phyloP scores from a whole-genome alignment of 129 eudicot genomes.

The Flaveria brownii region DNA sequence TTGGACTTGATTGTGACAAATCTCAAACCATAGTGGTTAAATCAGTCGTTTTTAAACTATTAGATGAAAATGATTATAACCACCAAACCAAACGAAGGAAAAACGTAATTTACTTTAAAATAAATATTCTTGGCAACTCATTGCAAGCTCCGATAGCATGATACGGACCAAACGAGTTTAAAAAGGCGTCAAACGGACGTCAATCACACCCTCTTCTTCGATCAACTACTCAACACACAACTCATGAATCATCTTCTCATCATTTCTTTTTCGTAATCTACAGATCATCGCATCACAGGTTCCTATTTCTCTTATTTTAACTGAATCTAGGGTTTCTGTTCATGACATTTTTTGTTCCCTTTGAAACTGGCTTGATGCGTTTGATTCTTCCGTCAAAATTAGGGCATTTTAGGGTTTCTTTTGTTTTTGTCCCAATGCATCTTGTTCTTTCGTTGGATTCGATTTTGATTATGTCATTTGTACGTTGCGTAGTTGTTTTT shows the following conservation, averaged over 20 bases:
- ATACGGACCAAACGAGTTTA: constrained; percentile 19
- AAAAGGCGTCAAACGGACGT: constrained; percentile 27
- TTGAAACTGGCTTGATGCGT: not conserved
- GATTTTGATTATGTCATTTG: constrained; percentile 4
- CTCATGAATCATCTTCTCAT: not conserved
- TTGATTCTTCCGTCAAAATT: not conserved
- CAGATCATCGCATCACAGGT: constrained; percentile 28
- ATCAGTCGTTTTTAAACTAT: too few species aligned
- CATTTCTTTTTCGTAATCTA: not conserved
- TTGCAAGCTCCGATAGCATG: not conserved
- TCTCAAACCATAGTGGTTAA: too few species aligned
- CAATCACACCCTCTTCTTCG: constrained; percentile 26
- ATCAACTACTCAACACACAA: constrained; percentile 27
- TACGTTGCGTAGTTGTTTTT: not conserved
- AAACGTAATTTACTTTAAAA: too few species aligned
- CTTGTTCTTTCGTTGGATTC: not conserved
- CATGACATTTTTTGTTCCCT: constrained; percentile 20
- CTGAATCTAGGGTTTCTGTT: constrained; percentile 29
- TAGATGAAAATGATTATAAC: too few species aligned
- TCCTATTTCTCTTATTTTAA: constrained; percentile 7
- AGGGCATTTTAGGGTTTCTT: not conserved
- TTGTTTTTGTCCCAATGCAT: constrained; percentile 7
- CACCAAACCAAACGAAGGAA: too few species aligned
- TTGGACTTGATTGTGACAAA: too few species aligned
- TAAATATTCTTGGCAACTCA: not conserved